Base-by-base conservation (phyloP, 2,329 filamentous ascomycete genomes). In the Aspergillus proliferans region DNA sequence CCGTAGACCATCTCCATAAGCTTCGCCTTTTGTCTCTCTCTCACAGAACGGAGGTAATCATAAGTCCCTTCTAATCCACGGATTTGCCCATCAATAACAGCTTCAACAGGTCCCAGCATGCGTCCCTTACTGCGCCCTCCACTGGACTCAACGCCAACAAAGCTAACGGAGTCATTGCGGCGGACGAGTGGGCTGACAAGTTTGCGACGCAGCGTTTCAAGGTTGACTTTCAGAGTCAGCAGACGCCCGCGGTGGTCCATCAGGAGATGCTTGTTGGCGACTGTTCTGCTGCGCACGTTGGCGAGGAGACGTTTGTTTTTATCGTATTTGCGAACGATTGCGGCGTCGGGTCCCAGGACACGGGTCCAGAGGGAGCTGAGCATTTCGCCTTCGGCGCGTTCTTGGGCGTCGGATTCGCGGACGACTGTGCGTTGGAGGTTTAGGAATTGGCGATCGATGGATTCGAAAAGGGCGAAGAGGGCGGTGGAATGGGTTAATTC, bases 391-490 rank as follows among this genome's bases (percentile, higher is more conserved):
- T 94, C 87, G 26, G 84, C 76, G 39, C 85, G 84, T 54, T 95
- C 88, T 64, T 96, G 89, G 5, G 81, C 80, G 54, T 87, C 85
- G 18, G 85, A 83, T 71, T 96, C 91, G 60, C 89, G 87, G 48
- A 88, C 85, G 8, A 95, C 90, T 4, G 84, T 87, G 52, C 90
- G 85, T 54, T 88, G 88, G 1, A 96, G 79, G 66, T 93, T 94
- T 53, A 90, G 79, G 70, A 96, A 95, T 66, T 95, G 89, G 47
- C 84, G 81, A 71, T 97, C 92, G 58, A 96, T 90, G 51, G 84
- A 82, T 66, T 95, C 90, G 68, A 96, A 96, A n/a, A 95, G 83
- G 3, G 82, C 82, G 67, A 95, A 95, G 12, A 96, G 81, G 1
- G 83, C 81, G 1, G 90, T 81, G 38, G 85, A 87, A 70, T 92